Base-by-base conservation (phyloP, 257 asterid genomes). In the Rhazya stricta region DNA sequence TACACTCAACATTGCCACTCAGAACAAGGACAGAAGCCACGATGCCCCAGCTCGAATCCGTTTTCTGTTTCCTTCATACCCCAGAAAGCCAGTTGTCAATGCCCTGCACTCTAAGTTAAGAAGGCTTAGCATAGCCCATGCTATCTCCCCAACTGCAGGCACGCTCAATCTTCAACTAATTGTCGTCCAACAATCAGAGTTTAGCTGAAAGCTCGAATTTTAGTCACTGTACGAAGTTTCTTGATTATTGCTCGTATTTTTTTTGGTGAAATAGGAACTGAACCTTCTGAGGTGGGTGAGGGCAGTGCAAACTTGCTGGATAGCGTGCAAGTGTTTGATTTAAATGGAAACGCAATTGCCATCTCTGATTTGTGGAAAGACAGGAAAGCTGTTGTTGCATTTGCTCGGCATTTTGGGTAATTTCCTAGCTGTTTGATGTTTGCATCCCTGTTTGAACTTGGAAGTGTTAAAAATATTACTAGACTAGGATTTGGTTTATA, bases 381-480 rank as follows among this genome's bases (percentile, higher is more conserved):
- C 78, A 88, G 99, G 88, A 94, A 87, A 81, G 97, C 96, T 39
- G 92, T 94, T 42, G 95, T 94, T 62, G 99, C 99, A 21, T 94
- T 94, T 82, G 97, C 97, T 76, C 97, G 99, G 67, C 99, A 94
- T 87, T 94, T 94, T 78, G 99, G 97, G 99, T 92, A 79, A 74
- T 67, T 76, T 23, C 69, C 50, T 73, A 36, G 30, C 45, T 53
- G 56, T 50, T 65, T 57, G 23, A 34, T 57, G 27, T 71, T 68
- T 43, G 54, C 67, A 46, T 69, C 9, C 27, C 2, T 5, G 19
- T n/a, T 60, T 37, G 45, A 39, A 30, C 27, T 30, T 29, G 53
- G 46, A 54, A 51, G n/a, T n/a, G n/a, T n/a, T n/a, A n/a, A n/a
- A n/a, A n/a, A n/a, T n/a, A n/a, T n/a, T n/a, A n/a, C n/a, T n/a